These are phyloP conservation scores for Lentinula detonsa DNA, from an alignment of 768 basidiomycete species.

Conservation along the genomic window DNA sequence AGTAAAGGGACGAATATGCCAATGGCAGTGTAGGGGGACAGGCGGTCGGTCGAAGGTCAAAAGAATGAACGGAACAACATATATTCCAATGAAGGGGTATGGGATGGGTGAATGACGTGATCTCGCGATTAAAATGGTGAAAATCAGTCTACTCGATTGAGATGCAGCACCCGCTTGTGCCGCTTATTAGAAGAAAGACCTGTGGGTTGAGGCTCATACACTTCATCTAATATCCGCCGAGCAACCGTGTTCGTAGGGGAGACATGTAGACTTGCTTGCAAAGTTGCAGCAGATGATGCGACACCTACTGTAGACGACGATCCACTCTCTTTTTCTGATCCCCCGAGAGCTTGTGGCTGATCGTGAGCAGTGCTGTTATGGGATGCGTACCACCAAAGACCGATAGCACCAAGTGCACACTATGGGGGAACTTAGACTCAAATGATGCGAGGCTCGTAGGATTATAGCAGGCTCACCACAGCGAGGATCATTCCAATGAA, in stretches of 20 bases:
- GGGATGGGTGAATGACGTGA: neutral
- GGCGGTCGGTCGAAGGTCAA: neutral
- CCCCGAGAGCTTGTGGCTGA: slow-evolving; percentile 59
- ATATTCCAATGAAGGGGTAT: neutral
- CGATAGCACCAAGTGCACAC: slow-evolving; percentile 51
- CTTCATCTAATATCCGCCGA: slow-evolving; percentile 12
- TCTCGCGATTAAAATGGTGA: too few species aligned
- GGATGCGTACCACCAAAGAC: slow-evolving; percentile 52
- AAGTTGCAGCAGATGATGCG: slow-evolving; percentile 16
- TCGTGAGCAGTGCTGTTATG: slow-evolving; percentile 43
- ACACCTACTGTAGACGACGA: slow-evolving; percentile 11
- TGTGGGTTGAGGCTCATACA: neutral
- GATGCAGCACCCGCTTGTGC: neutral
- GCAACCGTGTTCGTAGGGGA: slow-evolving; percentile 58
- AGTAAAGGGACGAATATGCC: neutral
- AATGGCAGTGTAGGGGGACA: neutral
- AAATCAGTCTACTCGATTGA: neutral
- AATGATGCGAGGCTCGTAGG: too few species aligned
- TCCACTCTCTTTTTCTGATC: slow-evolving; percentile 37
- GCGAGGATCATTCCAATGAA: slow-evolving; percentile 55
- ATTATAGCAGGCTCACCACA: slow-evolving; percentile 27
- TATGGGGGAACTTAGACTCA: slow-evolving; percentile 13
- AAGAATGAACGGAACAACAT: slow-evolving; percentile 1
- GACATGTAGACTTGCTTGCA: slow-evolving; percentile 33
- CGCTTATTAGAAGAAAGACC: neutral